Evolutionary conservation across 306 rosid genomes (phyloP), one percentile per base, ranked within the genome.

Genomic region (Pterocarpus macrocarpus): DNA sequence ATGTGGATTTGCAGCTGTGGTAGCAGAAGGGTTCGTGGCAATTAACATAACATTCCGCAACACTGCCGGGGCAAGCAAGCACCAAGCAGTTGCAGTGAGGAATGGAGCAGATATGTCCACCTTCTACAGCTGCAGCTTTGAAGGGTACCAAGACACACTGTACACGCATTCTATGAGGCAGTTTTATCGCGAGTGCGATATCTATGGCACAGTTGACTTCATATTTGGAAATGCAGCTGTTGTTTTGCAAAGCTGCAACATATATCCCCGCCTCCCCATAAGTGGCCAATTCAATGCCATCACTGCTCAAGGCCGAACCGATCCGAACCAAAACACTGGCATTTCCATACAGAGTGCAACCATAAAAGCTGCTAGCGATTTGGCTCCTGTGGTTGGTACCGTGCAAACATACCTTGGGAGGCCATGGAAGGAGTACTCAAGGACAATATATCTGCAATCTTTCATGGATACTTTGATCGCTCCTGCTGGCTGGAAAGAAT

Each of bases 91-190:
- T 1, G 97, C 95, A 15, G 71, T 89, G 14, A 85, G 97, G 41
- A 90, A 30, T 73, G 86, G 97, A 2, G 97, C 95, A 1, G 95
- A 92, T 13, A 75, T 87, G 50, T 90, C 97, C 0, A 88, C 86
- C 0, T 90, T 89, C 38, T 92, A 90, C 22, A 84, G 58, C 3
- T 92, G 97, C n/a, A 71, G 95, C 55, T 88, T 92, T 22, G 92
- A 89, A 78, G 97, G 97, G 11, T 90, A 64, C 63, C 97, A 92
- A 77, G 97, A 92, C 88, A 92, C 97, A 2, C 70, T 92, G 3
- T 90, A 89, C 36, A 89, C 86, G 22, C 78, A 83, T 58, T 85
- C 97, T 2, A 81, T 89, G 17, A 74, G 97, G 49, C 97, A 90
- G 66, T 92, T 90, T 57, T 90, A 90, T 9, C 84, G 84, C 4